These are phyloP conservation scores for Beauveria rudraprayagi DNA, from an alignment of 2,329 filamentous ascomycete genomes.

Conservation along the genomic window DNA sequence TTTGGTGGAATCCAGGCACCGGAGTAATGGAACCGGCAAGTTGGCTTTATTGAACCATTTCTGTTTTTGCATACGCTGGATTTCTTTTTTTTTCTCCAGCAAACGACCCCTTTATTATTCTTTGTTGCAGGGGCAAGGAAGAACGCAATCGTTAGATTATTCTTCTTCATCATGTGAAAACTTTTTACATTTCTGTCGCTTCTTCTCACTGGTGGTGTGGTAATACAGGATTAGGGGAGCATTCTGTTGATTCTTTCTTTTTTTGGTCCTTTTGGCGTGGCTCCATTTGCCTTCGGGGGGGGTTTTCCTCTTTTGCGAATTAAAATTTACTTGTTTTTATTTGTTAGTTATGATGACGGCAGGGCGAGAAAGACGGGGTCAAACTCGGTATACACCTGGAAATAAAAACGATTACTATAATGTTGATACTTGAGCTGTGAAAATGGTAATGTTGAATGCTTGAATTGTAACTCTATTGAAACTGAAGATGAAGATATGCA, in stretches of 20 bases:
- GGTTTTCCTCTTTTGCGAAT: too few species aligned
- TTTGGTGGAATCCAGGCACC: not conserved
- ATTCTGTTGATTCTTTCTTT: constrained; percentile 1
- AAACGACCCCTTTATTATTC: not conserved
- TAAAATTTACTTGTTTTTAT: constrained; percentile 6
- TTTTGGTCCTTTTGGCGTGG: not conserved
- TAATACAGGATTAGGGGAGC: constrained; percentile 6
- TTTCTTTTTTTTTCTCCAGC: not conserved
- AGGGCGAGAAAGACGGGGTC: not conserved
- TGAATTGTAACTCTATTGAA: too few species aligned
- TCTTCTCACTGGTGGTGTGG: not conserved
- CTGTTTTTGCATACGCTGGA: not conserved
- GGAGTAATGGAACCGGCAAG: not conserved
- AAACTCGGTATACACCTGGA: not conserved
- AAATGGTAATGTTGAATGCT: too few species aligned
- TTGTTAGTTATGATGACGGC: constrained; percentile 11
- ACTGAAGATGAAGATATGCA: too few species aligned
- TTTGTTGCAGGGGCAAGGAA: not conserved
- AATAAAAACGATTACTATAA: not conserved
- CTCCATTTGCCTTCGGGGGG: too few species aligned
- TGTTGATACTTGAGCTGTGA: too few species aligned
- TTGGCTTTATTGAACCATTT: constrained; percentile 3
- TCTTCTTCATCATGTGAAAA: not conserved
- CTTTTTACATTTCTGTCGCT: not conserved
- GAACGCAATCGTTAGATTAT: not conserved